These are phyloP conservation scores for Vitis hybrid DNA, from an alignment of 177 flowering plant genomes.

Conservation along the genomic window DNA sequence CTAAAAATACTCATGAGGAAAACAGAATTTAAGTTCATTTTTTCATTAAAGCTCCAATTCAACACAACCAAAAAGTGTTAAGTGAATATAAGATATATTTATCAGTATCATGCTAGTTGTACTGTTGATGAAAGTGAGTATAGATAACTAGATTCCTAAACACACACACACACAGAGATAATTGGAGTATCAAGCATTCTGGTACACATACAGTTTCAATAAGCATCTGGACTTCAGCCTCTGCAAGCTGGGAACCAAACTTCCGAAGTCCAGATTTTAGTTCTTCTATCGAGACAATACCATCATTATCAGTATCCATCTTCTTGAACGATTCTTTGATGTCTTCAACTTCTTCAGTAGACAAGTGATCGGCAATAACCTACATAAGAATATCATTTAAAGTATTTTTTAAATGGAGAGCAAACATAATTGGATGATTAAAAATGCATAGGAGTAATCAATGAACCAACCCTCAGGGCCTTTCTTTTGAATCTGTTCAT, in stretches of 20 bases:
- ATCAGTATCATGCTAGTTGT: not conserved
- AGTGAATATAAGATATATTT: not conserved
- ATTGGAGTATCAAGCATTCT: not conserved
- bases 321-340: conserved; percentile 80
- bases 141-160: not conserved
- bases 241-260: conserved; percentile 72
- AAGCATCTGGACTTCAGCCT: conserved; percentile 84
- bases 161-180: not conserved
- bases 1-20: too few relatives aligned
- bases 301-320: conserved; percentile 84
- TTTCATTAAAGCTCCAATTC: too few relatives aligned
- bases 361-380: conserved; percentile 94
- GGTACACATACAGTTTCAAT: conserved; percentile 71
- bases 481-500: conserved; percentile 96
- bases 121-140: conserved; percentile 1
- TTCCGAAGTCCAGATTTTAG: conserved; percentile 72
- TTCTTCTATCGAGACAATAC: conserved; percentile 73
- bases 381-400: conserved; percentile 19
- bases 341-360: conserved; percentile 83
- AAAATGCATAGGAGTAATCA: not conserved
- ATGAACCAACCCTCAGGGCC: conserved; percentile 76
- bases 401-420: conserved; percentile 1
- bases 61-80: too few relatives aligned
- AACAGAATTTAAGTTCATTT: too few relatives aligned
- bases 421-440: not conserved